A percentile compares a stretch with the other conserved stretches of the same genome.
phyloP scores from a whole-genome alignment of 495 filamentous ascomycete species.

The Mytilinidion resinicola region DNA sequence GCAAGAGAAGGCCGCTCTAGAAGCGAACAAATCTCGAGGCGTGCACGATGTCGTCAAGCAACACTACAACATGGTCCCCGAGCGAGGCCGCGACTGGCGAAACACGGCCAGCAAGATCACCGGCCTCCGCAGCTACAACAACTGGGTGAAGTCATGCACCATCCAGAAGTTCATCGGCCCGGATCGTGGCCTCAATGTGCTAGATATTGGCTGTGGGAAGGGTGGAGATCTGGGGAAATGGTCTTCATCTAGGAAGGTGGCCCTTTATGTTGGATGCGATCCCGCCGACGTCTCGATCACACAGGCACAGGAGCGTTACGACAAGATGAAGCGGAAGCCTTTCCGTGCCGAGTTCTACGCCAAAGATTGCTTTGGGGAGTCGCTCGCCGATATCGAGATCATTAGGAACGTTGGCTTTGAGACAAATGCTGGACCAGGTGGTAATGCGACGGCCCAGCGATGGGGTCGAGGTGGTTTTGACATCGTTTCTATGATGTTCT shows the following conservation, averaged over 20 bases:
- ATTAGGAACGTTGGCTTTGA: constrained; percentile 83
- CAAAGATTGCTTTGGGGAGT: constrained; percentile 84
- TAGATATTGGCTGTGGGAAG: constrained; percentile 95
- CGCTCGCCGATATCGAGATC: constrained; percentile 68
- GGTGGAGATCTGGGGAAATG: constrained; percentile 94
- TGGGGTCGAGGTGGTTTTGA: constrained; percentile 80
- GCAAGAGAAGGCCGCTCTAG: constrained; percentile 37
- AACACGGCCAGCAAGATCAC: constrained; percentile 90
- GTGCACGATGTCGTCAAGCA: constrained; percentile 81
- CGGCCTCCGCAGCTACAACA: constrained; percentile 90
- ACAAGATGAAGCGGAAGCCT: constrained; percentile 57
- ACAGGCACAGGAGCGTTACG: constrained; percentile 80
- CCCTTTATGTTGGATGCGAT: constrained; percentile 87
- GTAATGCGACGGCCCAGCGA: constrained; percentile 48
- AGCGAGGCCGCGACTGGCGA: constrained; percentile 89
- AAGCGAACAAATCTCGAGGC: constrained; percentile 34
- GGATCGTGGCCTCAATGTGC: constrained; percentile 67
- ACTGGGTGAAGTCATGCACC: constrained; percentile 94
- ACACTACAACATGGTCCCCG: constrained; percentile 94
- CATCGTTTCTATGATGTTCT: constrained; percentile 97
- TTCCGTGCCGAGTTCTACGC: constrained; percentile 82
- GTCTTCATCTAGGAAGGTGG: constrained; percentile 80
- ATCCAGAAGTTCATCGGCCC: constrained; percentile 94
- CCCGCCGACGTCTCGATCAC: constrained; percentile 85
- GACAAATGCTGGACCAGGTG: constrained; percentile 54